These are phyloP conservation scores for Helianthus tuberosus DNA, from an alignment of 129 eudicot genomes.

Conservation along the genomic window DNA sequence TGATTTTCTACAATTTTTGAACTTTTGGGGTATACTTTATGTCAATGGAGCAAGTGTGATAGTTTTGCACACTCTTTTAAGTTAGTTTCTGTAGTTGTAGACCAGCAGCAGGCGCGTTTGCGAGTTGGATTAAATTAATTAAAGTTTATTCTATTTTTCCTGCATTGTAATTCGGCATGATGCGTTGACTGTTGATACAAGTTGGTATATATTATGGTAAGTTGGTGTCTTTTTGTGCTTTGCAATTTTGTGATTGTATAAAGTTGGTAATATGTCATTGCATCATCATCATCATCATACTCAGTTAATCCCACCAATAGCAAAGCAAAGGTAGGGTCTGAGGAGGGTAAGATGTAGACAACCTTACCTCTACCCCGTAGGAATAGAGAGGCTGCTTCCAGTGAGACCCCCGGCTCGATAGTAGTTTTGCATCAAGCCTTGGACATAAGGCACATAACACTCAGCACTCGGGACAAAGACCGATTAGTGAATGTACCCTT, in stretches of 20 bases:
- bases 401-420: too few relatives aligned
- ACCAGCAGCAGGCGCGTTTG: conserved; percentile 1
- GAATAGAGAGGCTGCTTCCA: too few relatives aligned
- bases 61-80: conserved; percentile 7
- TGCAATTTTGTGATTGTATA: background rate
- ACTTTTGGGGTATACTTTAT: conserved; percentile 14
- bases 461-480: too few relatives aligned
- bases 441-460: too few relatives aligned
- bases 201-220: background rate
- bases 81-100: conserved; percentile 15
- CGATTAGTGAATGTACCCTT: too few relatives aligned
- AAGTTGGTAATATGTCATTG: background rate
- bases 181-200: background rate
- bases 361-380: too few relatives aligned
- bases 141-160: background rate
- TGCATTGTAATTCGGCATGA: background rate
- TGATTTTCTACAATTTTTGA: conserved; percentile 11
- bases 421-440: too few relatives aligned
- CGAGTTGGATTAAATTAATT: background rate
- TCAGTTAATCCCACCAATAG: too few relatives aligned
- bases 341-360: too few relatives aligned
- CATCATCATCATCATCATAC: too few relatives aligned
- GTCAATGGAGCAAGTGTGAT: conserved; percentile 24
- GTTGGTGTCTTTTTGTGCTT: background rate
- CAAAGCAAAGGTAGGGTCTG: too few relatives aligned